Evolutionary conservation across 805 yeast genomes (phyloP).

Genomic region (Yarrowia deformans): DNA sequence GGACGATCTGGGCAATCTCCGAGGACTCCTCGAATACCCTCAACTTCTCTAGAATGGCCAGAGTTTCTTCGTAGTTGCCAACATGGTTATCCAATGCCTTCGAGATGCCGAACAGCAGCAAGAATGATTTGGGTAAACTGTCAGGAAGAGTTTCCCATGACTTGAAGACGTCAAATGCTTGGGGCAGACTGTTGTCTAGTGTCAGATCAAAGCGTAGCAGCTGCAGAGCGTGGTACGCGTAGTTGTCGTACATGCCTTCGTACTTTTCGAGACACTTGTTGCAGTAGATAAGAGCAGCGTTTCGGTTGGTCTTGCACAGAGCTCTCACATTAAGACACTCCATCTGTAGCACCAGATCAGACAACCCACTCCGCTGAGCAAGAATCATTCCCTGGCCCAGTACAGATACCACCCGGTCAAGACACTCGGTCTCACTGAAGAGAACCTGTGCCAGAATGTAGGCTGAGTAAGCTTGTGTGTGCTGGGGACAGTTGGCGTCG

Average conservation of each 20-base stretch:
- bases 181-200: constrained; percentile 1
- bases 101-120: neutral
- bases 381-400: constrained; percentile 32
- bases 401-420: constrained; percentile 11
- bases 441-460: constrained; percentile 38
- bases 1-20: neutral
- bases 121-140: constrained; percentile 10
- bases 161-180: constrained; percentile 8
- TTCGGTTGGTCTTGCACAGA: constrained; percentile 7
- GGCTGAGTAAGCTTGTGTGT: constrained; percentile 9
- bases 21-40: neutral
- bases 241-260: neutral
- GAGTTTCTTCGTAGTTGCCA: neutral
- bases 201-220: constrained; percentile 14
- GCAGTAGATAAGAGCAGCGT: constrained; percentile 26
- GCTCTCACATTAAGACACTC: constrained; percentile 37
- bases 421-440: constrained; percentile 38
- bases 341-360: constrained; percentile 29
- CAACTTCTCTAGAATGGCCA: neutral
- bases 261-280: neutral
- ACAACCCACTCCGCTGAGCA: constrained; percentile 17
- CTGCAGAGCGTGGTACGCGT: constrained; percentile 12
- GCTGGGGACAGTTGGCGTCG: constrained; percentile 37
- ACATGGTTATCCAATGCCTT: constrained; percentile 1
- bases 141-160: constrained; percentile 19